These are phyloP conservation scores for Zychaea mexicana DNA, from an alignment of 371 early-diverging fungal genomes.

Conservation along the genomic window DNA sequence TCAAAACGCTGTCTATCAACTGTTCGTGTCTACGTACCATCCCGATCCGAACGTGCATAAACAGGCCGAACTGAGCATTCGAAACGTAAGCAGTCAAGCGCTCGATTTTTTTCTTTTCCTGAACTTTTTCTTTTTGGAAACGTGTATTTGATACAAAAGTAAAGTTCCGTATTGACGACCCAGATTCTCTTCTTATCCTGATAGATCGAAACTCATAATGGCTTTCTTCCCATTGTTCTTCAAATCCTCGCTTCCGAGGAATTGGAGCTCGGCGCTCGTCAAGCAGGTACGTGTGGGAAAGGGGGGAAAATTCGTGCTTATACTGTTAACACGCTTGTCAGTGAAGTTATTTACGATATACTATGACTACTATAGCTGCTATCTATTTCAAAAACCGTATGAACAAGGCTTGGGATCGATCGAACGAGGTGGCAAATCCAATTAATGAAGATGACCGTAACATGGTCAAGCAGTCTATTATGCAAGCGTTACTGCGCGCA, in stretches of 20 bases:
- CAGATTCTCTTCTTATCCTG: background rate
- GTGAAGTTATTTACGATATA: background rate
- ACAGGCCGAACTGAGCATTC: conserved; percentile 66
- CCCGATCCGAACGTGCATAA: conserved; percentile 77
- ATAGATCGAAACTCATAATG: conserved; percentile 61
- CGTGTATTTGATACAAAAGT: background rate
- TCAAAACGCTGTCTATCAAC: conserved; percentile 56
- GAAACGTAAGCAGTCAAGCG: conserved; percentile 46
- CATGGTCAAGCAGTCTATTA: conserved; percentile 70
- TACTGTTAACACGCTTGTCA: background rate
- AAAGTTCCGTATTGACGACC: background rate
- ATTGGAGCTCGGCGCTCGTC: conserved; percentile 65
- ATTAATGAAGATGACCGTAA: conserved; percentile 73
- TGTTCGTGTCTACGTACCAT: conserved; percentile 79
- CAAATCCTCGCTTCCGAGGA: conserved; percentile 70
- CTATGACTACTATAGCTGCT: no score
- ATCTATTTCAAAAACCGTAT: conserved; percentile 94
- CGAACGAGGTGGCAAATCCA: conserved; percentile 36
- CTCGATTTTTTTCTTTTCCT: no score
- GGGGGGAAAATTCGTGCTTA: no score
- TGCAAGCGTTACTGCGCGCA: conserved; percentile 70
- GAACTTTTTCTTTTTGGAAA: background rate
- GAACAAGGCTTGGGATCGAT: conserved; percentile 71
- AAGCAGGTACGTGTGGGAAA: conserved; percentile 64
- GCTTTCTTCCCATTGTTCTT: conserved; percentile 71